Evolutionary conservation across 305 asterid genomes (phyloP).

Genomic region (Solanum hybrid): DNA sequence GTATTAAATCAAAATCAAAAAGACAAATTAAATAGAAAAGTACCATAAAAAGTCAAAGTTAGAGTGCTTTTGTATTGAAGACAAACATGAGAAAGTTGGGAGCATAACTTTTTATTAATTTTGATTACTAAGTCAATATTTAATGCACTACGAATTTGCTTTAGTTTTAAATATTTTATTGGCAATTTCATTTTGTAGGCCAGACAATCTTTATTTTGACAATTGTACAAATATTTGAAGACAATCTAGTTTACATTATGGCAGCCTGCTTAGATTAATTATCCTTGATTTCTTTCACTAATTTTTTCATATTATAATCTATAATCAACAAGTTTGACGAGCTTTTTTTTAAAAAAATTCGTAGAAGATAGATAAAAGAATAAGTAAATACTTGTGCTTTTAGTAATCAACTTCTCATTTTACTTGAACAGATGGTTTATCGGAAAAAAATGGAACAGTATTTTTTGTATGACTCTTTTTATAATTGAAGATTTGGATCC

Average conservation of each 20-base stretch:
- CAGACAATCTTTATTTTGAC: neutral
- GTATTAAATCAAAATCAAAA: too few relatives aligned
- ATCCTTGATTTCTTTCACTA: neutral
- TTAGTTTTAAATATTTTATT: neutral
- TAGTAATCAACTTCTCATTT: neutral
- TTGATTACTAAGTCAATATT: constrained; percentile 4
- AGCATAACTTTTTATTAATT: neutral
- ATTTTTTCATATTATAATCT: neutral
- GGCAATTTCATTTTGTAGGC: neutral
- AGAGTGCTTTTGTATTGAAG: constrained; percentile 7
- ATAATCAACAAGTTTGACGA: neutral
- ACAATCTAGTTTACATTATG: neutral
- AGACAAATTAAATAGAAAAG: too few relatives aligned
- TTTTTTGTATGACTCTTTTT: neutral
- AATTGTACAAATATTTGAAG: neutral
- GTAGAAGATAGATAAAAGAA: neutral
- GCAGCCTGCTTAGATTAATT: neutral
- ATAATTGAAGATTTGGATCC: neutral
- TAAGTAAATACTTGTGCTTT: neutral
- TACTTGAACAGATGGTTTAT: neutral
- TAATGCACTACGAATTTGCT: neutral
- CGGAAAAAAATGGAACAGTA: neutral
- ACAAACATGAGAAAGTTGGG: constrained; percentile 20
- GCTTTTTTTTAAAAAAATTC: neutral
- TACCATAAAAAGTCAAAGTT: neutral